These are phyloP conservation scores for Trichophyton rubrum DNA, from an alignment of 2,329 filamentous ascomycete genomes.

Conservation along the genomic window DNA sequence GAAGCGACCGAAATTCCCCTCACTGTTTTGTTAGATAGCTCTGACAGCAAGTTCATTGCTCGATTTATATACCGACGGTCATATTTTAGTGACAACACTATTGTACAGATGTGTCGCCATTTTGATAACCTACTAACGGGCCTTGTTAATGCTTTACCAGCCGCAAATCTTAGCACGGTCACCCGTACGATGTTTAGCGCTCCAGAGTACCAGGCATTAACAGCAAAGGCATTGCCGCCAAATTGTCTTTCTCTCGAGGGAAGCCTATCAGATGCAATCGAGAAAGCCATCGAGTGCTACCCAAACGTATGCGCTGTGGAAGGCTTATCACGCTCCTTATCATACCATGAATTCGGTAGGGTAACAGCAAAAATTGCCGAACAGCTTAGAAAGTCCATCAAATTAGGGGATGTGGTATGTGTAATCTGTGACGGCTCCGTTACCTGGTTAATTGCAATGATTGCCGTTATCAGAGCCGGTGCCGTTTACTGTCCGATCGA, in stretches of 20 bases:
- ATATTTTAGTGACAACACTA: not conserved
- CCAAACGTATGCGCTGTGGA: not conserved
- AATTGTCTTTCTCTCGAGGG: not conserved
- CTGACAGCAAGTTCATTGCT: not conserved
- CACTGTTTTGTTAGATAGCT: not conserved
- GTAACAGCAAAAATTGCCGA: not conserved
- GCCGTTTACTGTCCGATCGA: conserved; percentile 5
- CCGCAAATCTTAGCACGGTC: not conserved
- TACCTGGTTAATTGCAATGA: not conserved
- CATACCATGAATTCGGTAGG: not conserved
- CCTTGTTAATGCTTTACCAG: not conserved
- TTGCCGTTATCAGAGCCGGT: not conserved
- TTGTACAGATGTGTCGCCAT: not conserved
- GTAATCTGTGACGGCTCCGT: not conserved
- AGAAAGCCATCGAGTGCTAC: not conserved
- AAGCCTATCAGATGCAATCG: not conserved
- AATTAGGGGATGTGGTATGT: not conserved
- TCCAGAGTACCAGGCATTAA: not conserved
- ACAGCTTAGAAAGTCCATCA: not conserved
- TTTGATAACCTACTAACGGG: not conserved
- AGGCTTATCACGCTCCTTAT: not conserved
- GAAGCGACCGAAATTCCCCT: not conserved
- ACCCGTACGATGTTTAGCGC: not conserved
- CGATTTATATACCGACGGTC: not conserved
- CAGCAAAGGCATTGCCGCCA: not conserved